Base-by-base conservation (phyloP, 1,284 basidiomycete genomes). In the Puccinia sorghi region DNA sequence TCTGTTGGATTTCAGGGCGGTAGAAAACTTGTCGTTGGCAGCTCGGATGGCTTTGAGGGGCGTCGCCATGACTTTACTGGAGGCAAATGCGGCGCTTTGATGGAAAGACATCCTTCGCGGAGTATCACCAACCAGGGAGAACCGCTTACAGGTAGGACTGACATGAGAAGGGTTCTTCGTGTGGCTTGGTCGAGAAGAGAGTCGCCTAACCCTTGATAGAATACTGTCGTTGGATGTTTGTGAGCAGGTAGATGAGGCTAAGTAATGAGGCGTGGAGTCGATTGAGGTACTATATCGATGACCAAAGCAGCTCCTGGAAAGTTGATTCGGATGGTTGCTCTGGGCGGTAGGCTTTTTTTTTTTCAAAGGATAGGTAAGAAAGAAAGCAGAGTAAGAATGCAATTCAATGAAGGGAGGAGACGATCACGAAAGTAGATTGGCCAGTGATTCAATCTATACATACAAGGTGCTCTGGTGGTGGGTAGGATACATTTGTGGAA, bases 251-350 rank as follows among this genome's bases (percentile, higher is more conserved):
- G 54, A 69, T 17, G 50, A 43, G 25, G 13, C 43, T 37, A 56
- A 43, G 50, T 52, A 46, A n/a, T 22, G 41, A 32, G 43, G 9
- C 32, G 25, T 72, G 8, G 76, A 79, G 54, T 69, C 76, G 27
- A 72, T 79, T n/a, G 76, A 79, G 17, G 76, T 69, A 20, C 67
- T 59, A n/a, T 79, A 61, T n/a, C 76, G 67, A 56, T 70, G 67
- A 17, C 32, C 56, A 32, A 48, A 43, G 52, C 64, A 69, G 20
- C 25, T 59, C 43, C 41, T 67, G 12, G 64, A 48, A 22, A 50
- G 46, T 11, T 63, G 72, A 32, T 41, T 37, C 25, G 41, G 27
- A 50, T 67, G 48, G 27, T 6, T 67, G 6, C 2, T 46, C 37
- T 67, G 39, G 9, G 39, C 12, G 27, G 43, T 43, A 20, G 59